Percentiles rank a stretch among this genome's conserved stretches.
These are phyloP conservation scores for Nannochloropsis gaditana DNA, from an alignment of 108 stramenopile genomes.

Conservation along the genomic window DNA sequence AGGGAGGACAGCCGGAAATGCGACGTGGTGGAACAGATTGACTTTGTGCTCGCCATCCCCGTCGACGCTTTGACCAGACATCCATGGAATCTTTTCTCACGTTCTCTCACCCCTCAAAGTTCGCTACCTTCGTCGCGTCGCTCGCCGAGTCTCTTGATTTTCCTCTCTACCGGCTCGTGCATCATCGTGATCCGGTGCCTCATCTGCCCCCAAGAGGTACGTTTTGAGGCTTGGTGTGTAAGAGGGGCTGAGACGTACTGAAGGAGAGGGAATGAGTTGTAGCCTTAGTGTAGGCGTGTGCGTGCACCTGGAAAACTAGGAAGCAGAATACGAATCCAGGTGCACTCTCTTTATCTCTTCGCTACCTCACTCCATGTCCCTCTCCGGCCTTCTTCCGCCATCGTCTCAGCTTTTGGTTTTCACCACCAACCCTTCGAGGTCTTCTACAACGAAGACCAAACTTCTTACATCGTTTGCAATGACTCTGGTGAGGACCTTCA, in stretches of 20 bases:
- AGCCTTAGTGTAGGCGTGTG: no score
- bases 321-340: not conserved
- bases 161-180: conserved; percentile 22
- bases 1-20: not conserved
- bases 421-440: conserved; percentile 35
- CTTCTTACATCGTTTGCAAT: not conserved
- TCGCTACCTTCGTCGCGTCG: not conserved
- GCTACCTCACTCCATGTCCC: not conserved
- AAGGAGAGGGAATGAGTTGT: not conserved
- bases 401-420: conserved; percentile 18
- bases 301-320: no score
- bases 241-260: not conserved
- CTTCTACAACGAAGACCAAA: conserved; percentile 24
- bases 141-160: not conserved
- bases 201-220: conserved; percentile 3
- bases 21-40: no score
- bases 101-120: not conserved
- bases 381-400: not conserved
- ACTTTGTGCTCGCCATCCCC: not conserved
- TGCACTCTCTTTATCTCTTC: not conserved
- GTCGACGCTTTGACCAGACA: no score
- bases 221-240: not conserved
- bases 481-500: conserved; percentile 19
- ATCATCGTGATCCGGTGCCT: conserved; percentile 34
- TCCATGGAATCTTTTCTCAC: no score